phyloP scores from a whole-genome alignment of 2,329 filamentous ascomycete species.

The Fusarium sublunatum region DNA sequence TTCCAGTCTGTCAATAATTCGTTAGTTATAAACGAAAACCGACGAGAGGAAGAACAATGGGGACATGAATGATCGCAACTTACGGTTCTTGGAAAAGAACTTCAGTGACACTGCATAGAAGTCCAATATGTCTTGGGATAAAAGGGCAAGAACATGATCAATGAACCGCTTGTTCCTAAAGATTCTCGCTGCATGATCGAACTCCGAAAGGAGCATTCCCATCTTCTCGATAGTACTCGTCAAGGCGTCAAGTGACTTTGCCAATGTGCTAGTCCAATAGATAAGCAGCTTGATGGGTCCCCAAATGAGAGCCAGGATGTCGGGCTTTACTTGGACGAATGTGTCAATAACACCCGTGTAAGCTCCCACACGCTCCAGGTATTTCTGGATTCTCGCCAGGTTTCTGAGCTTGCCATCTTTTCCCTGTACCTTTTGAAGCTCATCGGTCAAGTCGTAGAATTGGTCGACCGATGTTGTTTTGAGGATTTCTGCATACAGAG shows the following conservation, averaged over 20 bases:
- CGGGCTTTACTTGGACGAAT: slow-evolving; percentile 15
- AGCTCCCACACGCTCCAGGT: slow-evolving; percentile 48
- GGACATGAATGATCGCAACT: not conserved
- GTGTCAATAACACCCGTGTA: slow-evolving; percentile 30
- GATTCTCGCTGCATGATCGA: not conserved
- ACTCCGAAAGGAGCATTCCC: slow-evolving; percentile 2
- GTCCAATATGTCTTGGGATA: slow-evolving; percentile 25
- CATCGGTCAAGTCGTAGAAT: slow-evolving; percentile 49
- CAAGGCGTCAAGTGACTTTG: slow-evolving; percentile 6
- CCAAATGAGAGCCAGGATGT: slow-evolving; percentile 24
- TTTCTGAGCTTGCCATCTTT: slow-evolving; percentile 26
- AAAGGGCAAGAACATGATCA: slow-evolving; percentile 5
- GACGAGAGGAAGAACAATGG: no score
- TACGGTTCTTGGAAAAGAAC: slow-evolving; percentile 5
- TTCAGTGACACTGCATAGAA: slow-evolving; percentile 9
- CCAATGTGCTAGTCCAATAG: not conserved
- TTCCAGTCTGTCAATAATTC: not conserved
- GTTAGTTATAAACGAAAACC: no score
- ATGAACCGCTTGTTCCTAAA: slow-evolving; percentile 1
- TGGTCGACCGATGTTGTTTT: slow-evolving; percentile 46
- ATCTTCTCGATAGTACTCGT: not conserved
- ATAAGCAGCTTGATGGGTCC: slow-evolving; percentile 19
- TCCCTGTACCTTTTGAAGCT: slow-evolving; percentile 41
- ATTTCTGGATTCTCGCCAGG: slow-evolving; percentile 40
- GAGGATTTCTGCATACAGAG: slow-evolving; percentile 32